These are phyloP conservation scores for Podospora anserina DNA, from an alignment of 495 filamentous ascomycete genomes.

Conservation along the genomic window DNA sequence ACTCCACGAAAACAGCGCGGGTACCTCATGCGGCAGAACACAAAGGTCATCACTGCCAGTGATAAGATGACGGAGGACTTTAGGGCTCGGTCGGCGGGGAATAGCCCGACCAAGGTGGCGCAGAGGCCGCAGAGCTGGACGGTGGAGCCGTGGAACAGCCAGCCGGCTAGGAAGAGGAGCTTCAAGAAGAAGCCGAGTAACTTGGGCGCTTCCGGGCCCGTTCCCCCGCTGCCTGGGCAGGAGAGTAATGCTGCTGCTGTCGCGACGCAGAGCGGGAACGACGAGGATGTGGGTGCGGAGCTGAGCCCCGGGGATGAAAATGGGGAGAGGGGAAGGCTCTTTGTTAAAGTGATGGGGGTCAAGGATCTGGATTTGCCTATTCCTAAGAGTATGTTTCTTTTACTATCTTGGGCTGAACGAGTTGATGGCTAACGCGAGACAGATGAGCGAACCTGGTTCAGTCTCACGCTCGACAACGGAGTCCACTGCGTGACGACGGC, in stretches of 20 bases:
- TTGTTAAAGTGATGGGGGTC: slow-evolving; percentile 95
- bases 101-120: slow-evolving; percentile 65
- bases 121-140: slow-evolving; percentile 83
- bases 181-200: slow-evolving; percentile 57
- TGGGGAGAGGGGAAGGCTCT: slow-evolving; percentile 85
- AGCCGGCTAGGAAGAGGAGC: slow-evolving; percentile 58
- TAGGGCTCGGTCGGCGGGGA: slow-evolving; percentile 59
- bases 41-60: slow-evolving; percentile 91
- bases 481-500: slow-evolving; percentile 96
- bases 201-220: slow-evolving; percentile 45
- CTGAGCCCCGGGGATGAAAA: slow-evolving; percentile 62
- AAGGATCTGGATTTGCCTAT: slow-evolving; percentile 91
- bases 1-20: slow-evolving; percentile 71
- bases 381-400: slow-evolving; percentile 67
- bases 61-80: slow-evolving; percentile 54
- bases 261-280: slow-evolving; percentile 47
- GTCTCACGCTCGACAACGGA: slow-evolving; percentile 92
- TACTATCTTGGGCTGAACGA: neutral
- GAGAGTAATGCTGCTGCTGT: slow-evolving; percentile 69
- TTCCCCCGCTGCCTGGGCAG: slow-evolving; percentile 84
- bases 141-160: slow-evolving; percentile 92
- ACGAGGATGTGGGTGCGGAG: slow-evolving; percentile 52
- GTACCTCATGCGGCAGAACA: slow-evolving; percentile 98
- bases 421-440: slow-evolving; percentile 32
- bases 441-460: slow-evolving; percentile 90